Conservation (phyloP, 208 protist species). For the Trypanosoma mega region DNA sequence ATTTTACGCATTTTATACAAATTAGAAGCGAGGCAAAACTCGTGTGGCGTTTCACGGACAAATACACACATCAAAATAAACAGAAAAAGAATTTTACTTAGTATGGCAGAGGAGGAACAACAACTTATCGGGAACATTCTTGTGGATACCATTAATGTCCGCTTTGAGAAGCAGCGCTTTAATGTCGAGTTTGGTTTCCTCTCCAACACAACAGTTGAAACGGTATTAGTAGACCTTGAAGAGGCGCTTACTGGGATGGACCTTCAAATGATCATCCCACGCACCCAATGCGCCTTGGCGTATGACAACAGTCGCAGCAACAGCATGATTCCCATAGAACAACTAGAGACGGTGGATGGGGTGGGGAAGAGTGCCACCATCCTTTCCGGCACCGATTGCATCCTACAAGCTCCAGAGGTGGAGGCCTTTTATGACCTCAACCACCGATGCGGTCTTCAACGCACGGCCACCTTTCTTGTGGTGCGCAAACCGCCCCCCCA, state of each 20-base stretch:
- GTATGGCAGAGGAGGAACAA: too few relatives aligned
- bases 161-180: constrained; percentile 20
- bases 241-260: constrained; percentile 28
- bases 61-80: too few relatives aligned
- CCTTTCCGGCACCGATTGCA: constrained; percentile 17
- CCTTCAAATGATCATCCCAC: constrained; percentile 21
- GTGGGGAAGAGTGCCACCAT: constrained; percentile 8
- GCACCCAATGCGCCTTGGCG: constrained; percentile 19
- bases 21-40: too few relatives aligned
- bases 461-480: constrained; percentile 13
- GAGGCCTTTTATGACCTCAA: constrained; percentile 24
- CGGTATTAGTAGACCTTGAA: constrained; percentile 33
- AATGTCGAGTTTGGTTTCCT: constrained; percentile 35
- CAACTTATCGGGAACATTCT: constrained; percentile 21
- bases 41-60: too few relatives aligned
- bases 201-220: constrained; percentile 24
- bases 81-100: too few relatives aligned
- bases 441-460: constrained; percentile 7
- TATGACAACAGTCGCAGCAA: constrained; percentile 1
- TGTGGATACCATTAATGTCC: constrained; percentile 19
- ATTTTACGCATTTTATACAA: too few relatives aligned
- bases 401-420: constrained; percentile 20
- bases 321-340: too few relatives aligned
- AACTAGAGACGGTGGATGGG: neutral
- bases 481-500: neutral